phyloP scores from a whole-genome alignment of 2,329 filamentous ascomycete species.

The Conoideocrella luteorostrata region DNA sequence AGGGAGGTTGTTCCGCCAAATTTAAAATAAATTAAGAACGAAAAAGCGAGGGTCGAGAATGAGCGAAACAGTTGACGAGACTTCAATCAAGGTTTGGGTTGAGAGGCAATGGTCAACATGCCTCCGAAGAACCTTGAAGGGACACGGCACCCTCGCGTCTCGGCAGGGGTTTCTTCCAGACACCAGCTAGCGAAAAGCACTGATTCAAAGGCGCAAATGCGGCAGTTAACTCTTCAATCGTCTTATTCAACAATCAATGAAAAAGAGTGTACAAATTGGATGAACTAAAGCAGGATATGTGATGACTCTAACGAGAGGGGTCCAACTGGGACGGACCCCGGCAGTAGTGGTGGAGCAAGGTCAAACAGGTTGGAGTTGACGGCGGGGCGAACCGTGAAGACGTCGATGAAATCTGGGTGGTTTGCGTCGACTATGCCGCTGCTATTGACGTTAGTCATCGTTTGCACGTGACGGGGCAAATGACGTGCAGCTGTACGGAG shows the following conservation, averaged over 20 bases:
- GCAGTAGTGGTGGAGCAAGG: slow-evolving; percentile 9
- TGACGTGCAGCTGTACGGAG: no score
- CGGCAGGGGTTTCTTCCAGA: neutral
- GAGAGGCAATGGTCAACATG: slow-evolving; percentile 3
- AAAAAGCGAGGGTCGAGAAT: neutral
- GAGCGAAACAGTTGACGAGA: neutral
- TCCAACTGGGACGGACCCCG: slow-evolving; percentile 12
- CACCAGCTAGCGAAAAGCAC: neutral
- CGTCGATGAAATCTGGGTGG: neutral
- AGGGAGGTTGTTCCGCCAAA: neutral
- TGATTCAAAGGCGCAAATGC: neutral
- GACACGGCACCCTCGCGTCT: slow-evolving; percentile 1
- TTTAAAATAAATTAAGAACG: neutral
- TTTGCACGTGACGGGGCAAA: slow-evolving; percentile 2
- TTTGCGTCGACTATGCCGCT: neutral
- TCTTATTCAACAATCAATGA: neutral
- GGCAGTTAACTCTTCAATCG: neutral
- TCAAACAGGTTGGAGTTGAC: neutral
- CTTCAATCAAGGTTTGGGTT: neutral
- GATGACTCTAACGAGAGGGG: slow-evolving; percentile 10
- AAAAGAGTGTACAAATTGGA: neutral
- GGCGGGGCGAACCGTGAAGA: slow-evolving; percentile 1
- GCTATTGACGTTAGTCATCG: slow-evolving; percentile 2
- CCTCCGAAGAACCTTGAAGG: neutral
- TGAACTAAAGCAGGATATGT: neutral